Evolutionary conservation across 2,329 filamentous ascomycete species (phyloP).

Genomic region (Boeremia lycopersici): DNA sequence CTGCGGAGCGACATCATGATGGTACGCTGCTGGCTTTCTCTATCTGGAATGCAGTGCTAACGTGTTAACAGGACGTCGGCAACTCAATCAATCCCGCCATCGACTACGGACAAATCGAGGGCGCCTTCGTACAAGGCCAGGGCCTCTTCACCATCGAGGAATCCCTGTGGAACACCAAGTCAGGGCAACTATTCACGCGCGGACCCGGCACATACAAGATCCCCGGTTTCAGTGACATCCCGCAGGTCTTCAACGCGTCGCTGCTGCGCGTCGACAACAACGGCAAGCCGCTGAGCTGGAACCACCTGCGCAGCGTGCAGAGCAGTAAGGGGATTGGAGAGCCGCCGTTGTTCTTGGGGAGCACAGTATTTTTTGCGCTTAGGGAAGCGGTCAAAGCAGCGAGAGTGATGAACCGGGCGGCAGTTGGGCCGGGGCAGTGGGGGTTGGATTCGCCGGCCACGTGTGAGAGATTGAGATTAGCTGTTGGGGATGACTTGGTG

Average conservation of each 20-base stretch:
- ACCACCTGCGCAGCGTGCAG: constrained; percentile 82
- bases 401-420: constrained; percentile 55
- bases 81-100: constrained; percentile 78
- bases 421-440: constrained; percentile 51
- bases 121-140: constrained; percentile 78
- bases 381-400: constrained; percentile 79
- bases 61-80: constrained; percentile 68
- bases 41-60: neutral
- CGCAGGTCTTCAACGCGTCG: constrained; percentile 80
- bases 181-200: constrained; percentile 67
- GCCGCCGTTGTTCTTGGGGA: constrained; percentile 77
- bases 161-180: constrained; percentile 66
- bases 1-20: constrained; percentile 90
- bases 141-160: constrained; percentile 81
- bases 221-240: constrained; percentile 84
- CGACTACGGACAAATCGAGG: constrained; percentile 82
- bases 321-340: constrained; percentile 78
- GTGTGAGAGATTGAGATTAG: constrained; percentile 76
- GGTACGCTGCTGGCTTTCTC: constrained; percentile 45
- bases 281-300: constrained; percentile 68
- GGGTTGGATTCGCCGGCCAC: constrained; percentile 79
- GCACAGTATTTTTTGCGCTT: constrained; percentile 83
- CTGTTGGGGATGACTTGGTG: constrained; percentile 80
- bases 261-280: constrained; percentile 71
- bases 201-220: constrained; percentile 81